Conservation (phyloP, 345 rosid genomes). For the Melaleuca alternifolia region DNA sequence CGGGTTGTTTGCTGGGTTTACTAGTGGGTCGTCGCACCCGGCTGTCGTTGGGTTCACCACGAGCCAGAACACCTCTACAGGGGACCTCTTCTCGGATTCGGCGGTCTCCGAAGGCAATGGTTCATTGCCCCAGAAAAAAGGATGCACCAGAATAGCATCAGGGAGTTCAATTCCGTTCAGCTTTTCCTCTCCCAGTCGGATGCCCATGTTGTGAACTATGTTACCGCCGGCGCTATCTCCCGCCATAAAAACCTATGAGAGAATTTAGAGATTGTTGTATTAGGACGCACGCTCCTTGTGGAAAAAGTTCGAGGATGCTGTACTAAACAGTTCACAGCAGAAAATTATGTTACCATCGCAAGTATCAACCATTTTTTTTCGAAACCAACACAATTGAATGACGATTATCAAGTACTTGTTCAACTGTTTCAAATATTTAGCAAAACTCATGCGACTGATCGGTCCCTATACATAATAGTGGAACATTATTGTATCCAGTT, state of each 20-base stretch:
- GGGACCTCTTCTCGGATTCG: neutral
- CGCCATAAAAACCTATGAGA: constrained; percentile 7
- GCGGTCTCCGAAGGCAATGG: neutral
- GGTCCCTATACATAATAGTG: too few species aligned
- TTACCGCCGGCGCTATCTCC: constrained; percentile 38
- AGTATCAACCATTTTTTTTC: too few species aligned
- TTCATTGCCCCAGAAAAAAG: constrained; percentile 21
- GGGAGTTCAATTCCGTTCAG: neutral
- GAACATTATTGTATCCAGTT: too few species aligned
- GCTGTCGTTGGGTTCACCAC: constrained; percentile 9
- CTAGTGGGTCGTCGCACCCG: constrained; percentile 14
- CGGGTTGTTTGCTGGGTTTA: constrained; percentile 20
- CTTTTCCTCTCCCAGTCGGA: neutral
- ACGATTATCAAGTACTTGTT: neutral
- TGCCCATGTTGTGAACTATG: constrained; percentile 14
- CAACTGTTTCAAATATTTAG: neutral
- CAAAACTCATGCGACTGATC: too few species aligned
- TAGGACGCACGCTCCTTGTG: neutral
- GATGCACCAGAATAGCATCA: constrained; percentile 22
- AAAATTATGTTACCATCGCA: too few species aligned
- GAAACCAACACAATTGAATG: neutral
- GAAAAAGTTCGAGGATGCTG: neutral
- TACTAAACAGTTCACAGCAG: neutral
- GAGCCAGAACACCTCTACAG: neutral
- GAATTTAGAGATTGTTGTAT: neutral